Conservation (phyloP, 106 monocot species). For the Cymbidium sinense region DNA sequence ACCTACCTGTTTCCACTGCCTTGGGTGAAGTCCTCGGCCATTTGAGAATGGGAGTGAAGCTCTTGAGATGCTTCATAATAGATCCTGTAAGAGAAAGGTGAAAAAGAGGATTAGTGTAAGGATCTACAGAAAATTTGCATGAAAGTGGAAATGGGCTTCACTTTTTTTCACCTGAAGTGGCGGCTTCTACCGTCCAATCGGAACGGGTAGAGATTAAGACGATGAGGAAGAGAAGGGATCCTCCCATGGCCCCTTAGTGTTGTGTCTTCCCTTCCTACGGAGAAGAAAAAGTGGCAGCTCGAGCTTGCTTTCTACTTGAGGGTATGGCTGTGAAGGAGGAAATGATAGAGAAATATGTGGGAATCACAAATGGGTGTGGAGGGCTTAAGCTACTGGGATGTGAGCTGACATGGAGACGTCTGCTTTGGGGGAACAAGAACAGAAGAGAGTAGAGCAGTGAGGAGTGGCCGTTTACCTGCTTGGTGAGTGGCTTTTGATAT, state of each 20-base stretch:
- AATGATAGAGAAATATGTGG: neutral
- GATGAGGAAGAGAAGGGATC: neutral
- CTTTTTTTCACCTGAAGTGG: neutral
- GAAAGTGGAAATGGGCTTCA: neutral
- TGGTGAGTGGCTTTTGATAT: neutral
- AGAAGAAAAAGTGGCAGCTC: neutral
- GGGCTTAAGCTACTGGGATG: neutral
- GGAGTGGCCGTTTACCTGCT: neutral
- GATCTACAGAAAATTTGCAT: neutral
- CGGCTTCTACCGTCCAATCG: neutral
- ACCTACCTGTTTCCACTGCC: slow-evolving; percentile 36
- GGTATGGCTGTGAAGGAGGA: neutral
- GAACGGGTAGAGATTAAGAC: neutral
- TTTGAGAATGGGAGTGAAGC: slow-evolving; percentile 60
- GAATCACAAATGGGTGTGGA: neutral
- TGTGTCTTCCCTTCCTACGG: neutral
- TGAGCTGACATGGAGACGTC: neutral
- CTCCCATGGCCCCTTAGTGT: neutral
- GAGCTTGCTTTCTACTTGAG: neutral
- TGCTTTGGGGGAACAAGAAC: neutral
- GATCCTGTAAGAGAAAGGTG: slow-evolving; percentile 20
- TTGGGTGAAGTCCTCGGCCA: slow-evolving; percentile 68
- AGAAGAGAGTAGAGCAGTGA: neutral
- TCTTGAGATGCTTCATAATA: slow-evolving; percentile 58
- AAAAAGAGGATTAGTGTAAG: neutral